Conservation (phyloP, 2,329 filamentous ascomycete species). For the Colletotrichum simmondsii region DNA sequence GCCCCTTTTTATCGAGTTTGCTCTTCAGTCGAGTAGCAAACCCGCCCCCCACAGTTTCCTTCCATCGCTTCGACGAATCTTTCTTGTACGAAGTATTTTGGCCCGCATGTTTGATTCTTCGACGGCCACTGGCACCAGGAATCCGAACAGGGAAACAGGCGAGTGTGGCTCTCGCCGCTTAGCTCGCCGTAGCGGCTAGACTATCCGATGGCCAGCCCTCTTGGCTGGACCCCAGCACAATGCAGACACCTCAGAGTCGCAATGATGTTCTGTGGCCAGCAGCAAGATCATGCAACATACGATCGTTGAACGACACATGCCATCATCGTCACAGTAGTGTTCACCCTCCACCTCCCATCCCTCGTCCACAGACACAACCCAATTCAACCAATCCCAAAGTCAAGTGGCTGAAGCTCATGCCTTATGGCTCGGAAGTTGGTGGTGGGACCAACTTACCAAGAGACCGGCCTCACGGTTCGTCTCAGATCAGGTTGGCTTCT, state of each 20-base stretch:
- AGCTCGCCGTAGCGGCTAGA: not conserved
- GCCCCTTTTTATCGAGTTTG: not conserved
- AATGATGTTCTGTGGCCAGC: not conserved
- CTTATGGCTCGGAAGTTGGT: not conserved
- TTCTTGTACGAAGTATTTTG: not conserved
- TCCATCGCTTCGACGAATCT: not conserved
- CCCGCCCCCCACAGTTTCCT: not conserved
- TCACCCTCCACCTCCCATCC: too few relatives aligned
- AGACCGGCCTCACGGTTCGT: not conserved
- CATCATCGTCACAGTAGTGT: not conserved
- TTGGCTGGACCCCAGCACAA: not conserved
- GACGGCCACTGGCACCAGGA: not conserved
- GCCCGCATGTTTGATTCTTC: not conserved
- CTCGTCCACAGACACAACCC: not conserved
- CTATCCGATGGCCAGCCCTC: not conserved
- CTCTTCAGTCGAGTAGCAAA: not conserved
- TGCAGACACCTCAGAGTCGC: not conserved
- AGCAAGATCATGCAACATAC: conserved; percentile 28
- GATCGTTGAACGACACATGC: conserved; percentile 3
- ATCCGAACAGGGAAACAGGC: too few relatives aligned
- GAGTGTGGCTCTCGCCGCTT: not conserved
- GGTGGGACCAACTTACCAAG: not conserved
- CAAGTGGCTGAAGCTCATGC: not conserved
- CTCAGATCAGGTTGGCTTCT: not conserved
- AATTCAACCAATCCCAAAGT: not conserved